Evolutionary conservation across 768 basidiomycete species (phyloP).

Genomic region (Agrocybe chaxingu): DNA sequence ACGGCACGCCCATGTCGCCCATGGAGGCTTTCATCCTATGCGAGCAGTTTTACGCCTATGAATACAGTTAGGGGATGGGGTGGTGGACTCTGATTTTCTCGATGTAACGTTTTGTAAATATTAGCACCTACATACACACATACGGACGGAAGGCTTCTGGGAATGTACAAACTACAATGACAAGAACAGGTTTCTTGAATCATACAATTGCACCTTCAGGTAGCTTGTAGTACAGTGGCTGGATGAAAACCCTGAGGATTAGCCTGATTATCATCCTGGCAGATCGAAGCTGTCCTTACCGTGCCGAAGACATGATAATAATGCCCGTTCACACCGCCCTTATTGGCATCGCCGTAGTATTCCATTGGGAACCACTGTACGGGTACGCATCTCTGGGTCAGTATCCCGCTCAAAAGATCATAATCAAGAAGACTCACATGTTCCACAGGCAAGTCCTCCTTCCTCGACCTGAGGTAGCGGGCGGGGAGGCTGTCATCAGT

Average conservation of each 20-base stretch:
- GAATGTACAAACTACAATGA: too few relatives aligned
- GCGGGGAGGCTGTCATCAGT: constrained; percentile 59
- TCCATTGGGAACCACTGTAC: constrained; percentile 76
- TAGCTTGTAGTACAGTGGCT: constrained; percentile 55
- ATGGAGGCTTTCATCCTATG: constrained; percentile 9
- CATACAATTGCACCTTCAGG: constrained; percentile 42
- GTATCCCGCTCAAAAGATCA: neutral
- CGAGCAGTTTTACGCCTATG: constrained; percentile 8
- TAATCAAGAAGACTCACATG: constrained; percentile 43
- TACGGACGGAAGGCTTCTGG: too few relatives aligned
- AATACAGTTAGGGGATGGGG: too few relatives aligned
- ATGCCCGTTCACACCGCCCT: constrained; percentile 66
- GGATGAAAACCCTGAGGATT: neutral
- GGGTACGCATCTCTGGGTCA: neutral
- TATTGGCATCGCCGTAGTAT: constrained; percentile 54
- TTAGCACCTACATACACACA: neutral
- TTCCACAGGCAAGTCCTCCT: constrained; percentile 61
- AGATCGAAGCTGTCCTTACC: constrained; percentile 31
- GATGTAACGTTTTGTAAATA: too few relatives aligned
- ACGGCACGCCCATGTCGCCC: constrained; percentile 1
- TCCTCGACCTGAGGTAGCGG: constrained; percentile 63
- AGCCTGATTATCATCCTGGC: neutral
- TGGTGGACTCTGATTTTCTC: too few relatives aligned
- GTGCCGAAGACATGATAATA: constrained; percentile 77
- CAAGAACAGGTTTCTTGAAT: neutral